Evolutionary conservation across 2,329 filamentous ascomycete genomes (phyloP).

Genomic region (Aspergillus piperis): DNA sequence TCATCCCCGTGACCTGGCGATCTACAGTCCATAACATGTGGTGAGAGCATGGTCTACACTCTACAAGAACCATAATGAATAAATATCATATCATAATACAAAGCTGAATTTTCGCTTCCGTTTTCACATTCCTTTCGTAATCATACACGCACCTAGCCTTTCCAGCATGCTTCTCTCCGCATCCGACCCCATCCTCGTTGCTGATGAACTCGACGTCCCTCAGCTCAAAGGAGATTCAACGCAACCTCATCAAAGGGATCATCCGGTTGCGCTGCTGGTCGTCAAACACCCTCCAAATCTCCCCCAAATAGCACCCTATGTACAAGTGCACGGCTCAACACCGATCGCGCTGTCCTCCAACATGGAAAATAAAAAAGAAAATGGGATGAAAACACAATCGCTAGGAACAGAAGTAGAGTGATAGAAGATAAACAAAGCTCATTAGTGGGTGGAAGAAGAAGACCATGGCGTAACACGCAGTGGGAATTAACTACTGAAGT

Average conservation of each 20-base stretch:
- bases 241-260: background rate
- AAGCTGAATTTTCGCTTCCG: slow-evolving; percentile 27
- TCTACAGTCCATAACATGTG: background rate
- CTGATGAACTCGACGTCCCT: background rate
- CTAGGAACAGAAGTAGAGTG: slow-evolving; percentile 1
- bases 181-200: background rate
- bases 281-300: slow-evolving; percentile 3
- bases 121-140: slow-evolving; percentile 43
- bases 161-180: slow-evolving; percentile 12
- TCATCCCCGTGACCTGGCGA: slow-evolving; percentile 1
- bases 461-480: slow-evolving; percentile 10
- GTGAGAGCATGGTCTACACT: background rate
- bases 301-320: slow-evolving; percentile 19
- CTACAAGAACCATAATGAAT: background rate
- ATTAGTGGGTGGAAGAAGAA: slow-evolving; percentile 15
- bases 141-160: slow-evolving; percentile 34
- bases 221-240: background rate
- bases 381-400: background rate
- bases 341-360: slow-evolving; percentile 11
- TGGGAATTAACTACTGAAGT: slow-evolving; percentile 6
- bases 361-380: background rate
- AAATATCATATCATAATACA: background rate
- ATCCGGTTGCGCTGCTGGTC: slow-evolving; percentile 2
- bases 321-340: slow-evolving; percentile 21
- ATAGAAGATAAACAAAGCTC: slow-evolving; percentile 2